A percentile compares a stretch with the other conserved stretches of the same genome.
Evolutionary conservation across 73 alveolate species (phyloP).

Genomic region (Tetrahymena elliotti): DNA sequence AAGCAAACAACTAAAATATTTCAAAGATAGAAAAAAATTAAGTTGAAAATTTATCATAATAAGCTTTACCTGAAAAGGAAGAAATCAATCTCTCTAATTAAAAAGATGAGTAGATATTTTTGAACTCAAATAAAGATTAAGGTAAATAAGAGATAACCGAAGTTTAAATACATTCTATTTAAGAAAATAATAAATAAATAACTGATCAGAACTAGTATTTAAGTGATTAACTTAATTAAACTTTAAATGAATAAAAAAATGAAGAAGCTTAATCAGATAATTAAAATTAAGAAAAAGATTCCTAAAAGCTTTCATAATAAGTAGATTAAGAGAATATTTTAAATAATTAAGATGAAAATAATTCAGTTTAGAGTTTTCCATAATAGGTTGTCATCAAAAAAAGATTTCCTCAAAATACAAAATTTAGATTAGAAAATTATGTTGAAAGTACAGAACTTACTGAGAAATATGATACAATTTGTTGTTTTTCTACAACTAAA

Average conservation of each 20-base stretch:
- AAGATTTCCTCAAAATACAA: conserved; percentile 49
- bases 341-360: background rate
- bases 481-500: conserved; percentile 67
- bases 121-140: no score
- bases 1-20: no score
- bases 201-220: background rate
- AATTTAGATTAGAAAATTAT: conserved; percentile 66
- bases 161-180: no score
- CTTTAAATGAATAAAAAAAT: background rate
- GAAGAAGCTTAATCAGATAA: background rate
- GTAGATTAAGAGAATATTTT: background rate
- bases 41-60: no score
- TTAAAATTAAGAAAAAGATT: background rate
- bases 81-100: no score
- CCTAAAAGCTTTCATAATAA: no score
- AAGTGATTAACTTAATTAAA: no score
- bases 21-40: no score
- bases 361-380: background rate
- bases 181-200: no score
- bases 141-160: no score
- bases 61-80: no score
- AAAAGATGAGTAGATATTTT: no score
- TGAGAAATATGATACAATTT: conserved; percentile 63
- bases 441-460: conserved; percentile 36
- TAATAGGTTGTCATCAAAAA: background rate